Evolutionary conservation across 768 basidiomycete species (phyloP), one percentile per base, ranked within the genome.

Genomic region (Hemileccinum impolitum): DNA sequence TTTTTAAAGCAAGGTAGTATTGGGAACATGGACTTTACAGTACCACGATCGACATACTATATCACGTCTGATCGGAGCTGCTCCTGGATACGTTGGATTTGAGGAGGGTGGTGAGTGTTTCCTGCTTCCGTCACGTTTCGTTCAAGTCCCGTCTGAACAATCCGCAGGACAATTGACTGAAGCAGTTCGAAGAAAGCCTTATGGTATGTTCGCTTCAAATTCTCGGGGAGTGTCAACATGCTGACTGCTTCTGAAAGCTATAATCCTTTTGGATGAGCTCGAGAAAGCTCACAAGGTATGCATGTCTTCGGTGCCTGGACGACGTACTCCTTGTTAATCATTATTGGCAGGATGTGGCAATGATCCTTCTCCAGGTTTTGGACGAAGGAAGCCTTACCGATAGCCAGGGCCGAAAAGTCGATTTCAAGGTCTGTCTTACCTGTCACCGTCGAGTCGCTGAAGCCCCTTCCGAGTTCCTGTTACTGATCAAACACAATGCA

Each of bases 1-100:
- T 28, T 15, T 37, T 38, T 10, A 49, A 12, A 21, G 32, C 10
- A 13, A 34, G 3, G 3, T 25, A 17, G n/a, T 18, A 9, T 1
- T 36, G 36, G 30, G 35, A 30, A 9, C 42, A 34, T 39, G 13
- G 1, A 11, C 4, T 32, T 32, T 43, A n/a, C 67, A 91, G 79
- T 96, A 88, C 59, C 89, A 91, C 43, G 94, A 94, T 56, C 81
- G 93, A 46, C 91, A 97, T 61, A 92, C 91, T 0, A 85, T 97
- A 45, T 90, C 91, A 0, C 78, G 93, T 4, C 72, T 97, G 19
- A 91, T 97, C 44, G 95, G 94, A 47, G 89, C 92, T 2, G 90
- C 93, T 0, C 91, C 94, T 8, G 94, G 94, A 4, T 95, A 94
- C 60, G 85, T 96, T 6, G 85, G 84, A 9, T 80, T 82, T 55